phyloP scores from a whole-genome alignment of 345 rosid species.

The Pistacia integerrima region DNA sequence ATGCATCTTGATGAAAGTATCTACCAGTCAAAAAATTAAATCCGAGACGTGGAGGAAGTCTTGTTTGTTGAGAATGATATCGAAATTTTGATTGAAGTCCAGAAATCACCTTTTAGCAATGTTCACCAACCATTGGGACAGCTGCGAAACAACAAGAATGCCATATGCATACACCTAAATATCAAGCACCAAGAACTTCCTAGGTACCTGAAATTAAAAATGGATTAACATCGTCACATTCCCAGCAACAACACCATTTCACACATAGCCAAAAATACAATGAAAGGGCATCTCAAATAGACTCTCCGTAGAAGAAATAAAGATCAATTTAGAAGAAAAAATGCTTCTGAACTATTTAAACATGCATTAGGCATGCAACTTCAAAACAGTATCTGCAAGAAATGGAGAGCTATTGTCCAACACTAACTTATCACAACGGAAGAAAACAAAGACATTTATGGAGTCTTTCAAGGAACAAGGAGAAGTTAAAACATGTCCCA shows the following conservation, averaged over 20 bases:
- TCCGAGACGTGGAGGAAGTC: neutral
- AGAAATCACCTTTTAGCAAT: neutral
- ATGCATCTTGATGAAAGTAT: too few relatives aligned
- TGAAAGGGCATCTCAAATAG: neutral
- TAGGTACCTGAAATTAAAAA: neutral
- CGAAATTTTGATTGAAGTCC: neutral
- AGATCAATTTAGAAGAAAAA: neutral
- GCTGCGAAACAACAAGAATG: neutral
- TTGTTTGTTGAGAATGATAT: neutral
- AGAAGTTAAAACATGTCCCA: neutral
- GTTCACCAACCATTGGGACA: neutral
- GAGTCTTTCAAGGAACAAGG: too few relatives aligned
- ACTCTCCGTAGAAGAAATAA: neutral
- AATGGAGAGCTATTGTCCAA: too few relatives aligned
- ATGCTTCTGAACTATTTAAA: too few relatives aligned
- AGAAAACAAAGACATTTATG: too few relatives aligned
- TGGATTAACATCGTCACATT: neutral
- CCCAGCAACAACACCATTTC: neutral
- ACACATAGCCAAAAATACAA: neutral
- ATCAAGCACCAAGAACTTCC: neutral
- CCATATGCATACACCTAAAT: neutral
- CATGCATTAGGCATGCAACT: too few relatives aligned
- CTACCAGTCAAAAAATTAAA: too few relatives aligned
- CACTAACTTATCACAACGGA: too few relatives aligned
- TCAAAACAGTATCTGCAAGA: too few relatives aligned